Conservation (phyloP, 2,329 filamentous ascomycete genomes). For the Colletotrichum orchidophilum region DNA sequence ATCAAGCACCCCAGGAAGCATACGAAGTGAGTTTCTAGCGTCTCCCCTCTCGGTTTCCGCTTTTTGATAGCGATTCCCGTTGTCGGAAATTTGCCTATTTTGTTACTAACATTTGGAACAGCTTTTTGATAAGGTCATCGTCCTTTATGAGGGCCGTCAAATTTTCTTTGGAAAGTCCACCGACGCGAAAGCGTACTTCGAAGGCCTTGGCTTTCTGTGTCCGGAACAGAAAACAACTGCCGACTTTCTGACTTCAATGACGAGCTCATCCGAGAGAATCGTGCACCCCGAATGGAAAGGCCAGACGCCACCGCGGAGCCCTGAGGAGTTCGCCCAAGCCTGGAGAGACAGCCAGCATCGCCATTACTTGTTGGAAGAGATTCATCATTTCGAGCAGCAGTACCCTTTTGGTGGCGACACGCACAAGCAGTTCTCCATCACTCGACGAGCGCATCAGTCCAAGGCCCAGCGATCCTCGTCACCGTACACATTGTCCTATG, state of each 20-base stretch:
- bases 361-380: background rate
- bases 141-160: slow-evolving; percentile 73
- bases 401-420: slow-evolving; percentile 19
- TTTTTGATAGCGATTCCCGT: no score
- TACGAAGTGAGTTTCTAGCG: slow-evolving; percentile 53
- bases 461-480: slow-evolving; percentile 49
- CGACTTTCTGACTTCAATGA: slow-evolving; percentile 75
- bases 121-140: slow-evolving; percentile 72
- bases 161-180: slow-evolving; percentile 72
- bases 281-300: slow-evolving; percentile 21
- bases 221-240: slow-evolving; percentile 69
- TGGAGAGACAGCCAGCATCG: slow-evolving; percentile 17
- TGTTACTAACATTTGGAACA: background rate
- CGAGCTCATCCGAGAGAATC: slow-evolving; percentile 40
- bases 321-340: slow-evolving; percentile 24
- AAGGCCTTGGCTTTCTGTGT: slow-evolving; percentile 70
- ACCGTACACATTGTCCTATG: slow-evolving; percentile 57
- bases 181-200: slow-evolving; percentile 72
- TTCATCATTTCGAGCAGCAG: slow-evolving; percentile 12
- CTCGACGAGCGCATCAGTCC: slow-evolving; percentile 11
- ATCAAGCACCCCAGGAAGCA: slow-evolving; percentile 68
- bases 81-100: background rate
- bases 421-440: slow-evolving; percentile 1
- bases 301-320: slow-evolving; percentile 4
- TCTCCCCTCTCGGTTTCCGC: no score